Evolutionary conservation across 305 asterid species (phyloP), one percentile per base, ranked within the genome.

Genomic region (Rubia balearica): DNA sequence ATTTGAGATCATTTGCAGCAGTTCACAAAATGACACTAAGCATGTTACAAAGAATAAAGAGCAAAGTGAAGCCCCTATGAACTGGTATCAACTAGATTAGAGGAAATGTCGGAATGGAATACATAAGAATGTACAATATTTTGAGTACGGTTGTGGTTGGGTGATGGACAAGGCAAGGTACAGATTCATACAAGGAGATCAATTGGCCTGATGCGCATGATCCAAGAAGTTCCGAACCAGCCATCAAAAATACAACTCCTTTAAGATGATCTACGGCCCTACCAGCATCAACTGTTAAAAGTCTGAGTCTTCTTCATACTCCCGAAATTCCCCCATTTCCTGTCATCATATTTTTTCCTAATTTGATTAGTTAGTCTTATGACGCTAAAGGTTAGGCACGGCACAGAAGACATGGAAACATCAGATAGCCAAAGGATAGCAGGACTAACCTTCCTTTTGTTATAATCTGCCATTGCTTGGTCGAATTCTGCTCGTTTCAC

Each of bases 401-500:
- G 17, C 65, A 24, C 40, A 49, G 13, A 55, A 30, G 33, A 71
- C 41, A 64, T 8, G 11, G 4, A 27, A 38, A 5, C 24, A 55
- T 8, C 41, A 19, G 49, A 33, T 36, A 68, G 67, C 19, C 72
- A 68, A 57, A 17, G 60, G 38, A 40, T 1, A 19, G 66, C 43
- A 45, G 8, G 60, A 17, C 49, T 70, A 62, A 92, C 97, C 92
- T 83, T 86, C 83, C 73, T 85, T 77, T 82, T 90, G 51, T 73
- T 79, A 69, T 83, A 89, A 67, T 84, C 81, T 43, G 91, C 81
- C 86, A 83, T 90, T 72, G 98, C 97, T 60, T 64, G 71, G 27
- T 93, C 96, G 77, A 92, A 92, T 82, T 90, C 97, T 51, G 91
- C 89, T 77, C 98, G 90, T 77, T 90, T 93, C 82, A 85, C 88